phyloP scores from a whole-genome alignment of 2,329 filamentous ascomycete genomes.

The Scytalidium lignicola region DNA sequence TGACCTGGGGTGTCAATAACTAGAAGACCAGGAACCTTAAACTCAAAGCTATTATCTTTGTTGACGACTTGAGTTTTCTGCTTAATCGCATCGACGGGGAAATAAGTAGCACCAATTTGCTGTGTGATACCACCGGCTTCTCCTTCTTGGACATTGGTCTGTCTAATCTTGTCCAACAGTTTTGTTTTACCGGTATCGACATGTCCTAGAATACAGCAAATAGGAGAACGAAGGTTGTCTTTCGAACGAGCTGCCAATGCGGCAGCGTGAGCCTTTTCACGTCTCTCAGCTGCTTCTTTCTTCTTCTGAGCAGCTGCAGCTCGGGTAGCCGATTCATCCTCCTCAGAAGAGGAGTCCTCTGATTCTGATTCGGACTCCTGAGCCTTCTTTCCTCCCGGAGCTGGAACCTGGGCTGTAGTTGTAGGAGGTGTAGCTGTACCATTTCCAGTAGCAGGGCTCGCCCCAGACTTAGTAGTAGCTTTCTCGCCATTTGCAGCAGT shows the following conservation, averaged over 20 bases:
- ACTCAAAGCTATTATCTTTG: conserved; percentile 81
- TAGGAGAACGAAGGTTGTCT: conserved; percentile 92
- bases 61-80: conserved; percentile 95
- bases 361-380: conserved; percentile 54
- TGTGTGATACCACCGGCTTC: conserved; percentile 99
- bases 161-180: conserved; percentile 93
- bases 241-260: conserved; percentile 86
- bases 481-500: conserved; percentile 10
- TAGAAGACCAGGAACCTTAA: conserved; percentile 94
- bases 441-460: no score
- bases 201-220: conserved; percentile 99
- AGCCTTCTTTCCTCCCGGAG: neutral
- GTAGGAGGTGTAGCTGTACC: neutral
- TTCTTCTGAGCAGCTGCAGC: conserved; percentile 73
- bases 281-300: conserved; percentile 80
- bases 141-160: conserved; percentile 97
- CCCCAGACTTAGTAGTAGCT: conserved; percentile 3
- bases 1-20: conserved; percentile 98
- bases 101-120: conserved; percentile 99
- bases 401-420: neutral
- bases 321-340: conserved; percentile 68
- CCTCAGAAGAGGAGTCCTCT: conserved; percentile 64
- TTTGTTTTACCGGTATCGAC: conserved; percentile 99
- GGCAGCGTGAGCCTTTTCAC: conserved; percentile 86
- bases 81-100: conserved; percentile 87